Evolutionary conservation across 2,329 filamentous ascomycete genomes (phyloP).

Genomic region (Aciculosporium take): DNA sequence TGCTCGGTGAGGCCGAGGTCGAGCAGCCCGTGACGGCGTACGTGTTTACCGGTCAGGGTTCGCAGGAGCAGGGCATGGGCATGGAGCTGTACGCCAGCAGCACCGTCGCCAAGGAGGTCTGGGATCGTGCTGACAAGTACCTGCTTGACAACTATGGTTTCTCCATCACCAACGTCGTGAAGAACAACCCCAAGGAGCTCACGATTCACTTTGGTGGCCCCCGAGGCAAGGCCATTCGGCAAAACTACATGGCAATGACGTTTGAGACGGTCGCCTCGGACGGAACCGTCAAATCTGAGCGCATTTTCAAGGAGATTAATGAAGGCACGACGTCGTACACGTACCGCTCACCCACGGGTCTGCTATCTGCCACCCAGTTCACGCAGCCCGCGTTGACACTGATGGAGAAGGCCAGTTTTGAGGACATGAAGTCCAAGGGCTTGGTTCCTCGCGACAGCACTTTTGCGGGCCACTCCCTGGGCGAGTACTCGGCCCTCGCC

Average conservation of each 20-base stretch:
- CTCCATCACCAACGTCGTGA: conserved; percentile 96
- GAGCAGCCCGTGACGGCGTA: conserved; percentile 95
- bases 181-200: conserved; percentile 98
- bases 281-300: conserved; percentile 90
- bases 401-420: conserved; percentile 99
- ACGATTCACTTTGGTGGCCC: conserved; percentile 97
- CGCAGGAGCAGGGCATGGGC: conserved; percentile 98
- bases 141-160: conserved; percentile 98
- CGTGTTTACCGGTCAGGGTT: conserved; percentile 96
- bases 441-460: conserved; percentile 92
- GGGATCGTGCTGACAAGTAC: conserved; percentile 95
- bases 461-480: conserved; percentile 93
- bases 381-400: conserved; percentile 93
- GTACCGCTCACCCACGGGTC: conserved; percentile 84
- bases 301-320: conserved; percentile 96
- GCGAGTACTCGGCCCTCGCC: conserved; percentile 94
- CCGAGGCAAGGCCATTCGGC: conserved; percentile 88
- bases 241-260: conserved; percentile 99
- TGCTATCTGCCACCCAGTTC: conserved; percentile 95
- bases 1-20: conserved; percentile 89
- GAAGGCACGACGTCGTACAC: conserved; percentile 93
- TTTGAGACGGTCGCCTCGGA: conserved; percentile 95
- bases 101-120: conserved; percentile 87
- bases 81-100: conserved; percentile 97
- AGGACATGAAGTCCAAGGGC: conserved; percentile 96